Evolutionary conservation across 2,329 filamentous ascomycete genomes (phyloP).

Genomic region (Botrytis aclada): DNA sequence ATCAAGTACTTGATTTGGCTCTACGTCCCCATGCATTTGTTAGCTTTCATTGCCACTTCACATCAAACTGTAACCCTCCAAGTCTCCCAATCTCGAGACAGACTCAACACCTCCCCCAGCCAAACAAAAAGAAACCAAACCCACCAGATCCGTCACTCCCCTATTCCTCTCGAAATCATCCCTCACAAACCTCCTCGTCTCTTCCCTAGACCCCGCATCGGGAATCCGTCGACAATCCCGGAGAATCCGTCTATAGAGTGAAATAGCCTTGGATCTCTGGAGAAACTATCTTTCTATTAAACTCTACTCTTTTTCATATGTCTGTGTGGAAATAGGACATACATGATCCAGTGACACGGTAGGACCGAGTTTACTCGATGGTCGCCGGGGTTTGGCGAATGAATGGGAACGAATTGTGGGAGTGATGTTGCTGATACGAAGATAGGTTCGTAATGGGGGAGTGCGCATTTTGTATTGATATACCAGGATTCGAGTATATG

Average conservation of each 20-base stretch:
- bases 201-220: conserved; percentile 51
- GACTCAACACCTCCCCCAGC: not conserved
- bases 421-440: not conserved
- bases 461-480: conserved; percentile 1
- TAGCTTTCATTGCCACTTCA: not conserved
- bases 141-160: conserved; percentile 53
- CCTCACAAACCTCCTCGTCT: conserved; percentile 55
- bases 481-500: not conserved
- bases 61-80: not conserved
- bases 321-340: conserved; percentile 30
- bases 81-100: not conserved
- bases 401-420: conserved; percentile 16
- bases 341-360: conserved; percentile 59
- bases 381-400: conserved; percentile 32
- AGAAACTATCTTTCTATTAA: conserved; percentile 46
- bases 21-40: conserved; percentile 38
- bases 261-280: conserved; percentile 52
- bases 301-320: not conserved
- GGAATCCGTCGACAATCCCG: conserved; percentile 52
- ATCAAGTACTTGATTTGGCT: conserved; percentile 60
- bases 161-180: conserved; percentile 61
- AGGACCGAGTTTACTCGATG: conserved; percentile 39
- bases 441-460: not conserved
- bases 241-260: conserved; percentile 57
- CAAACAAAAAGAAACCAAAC: conserved; percentile 30